Evolutionary conservation across 306 rosid genomes (phyloP), one percentile per base, ranked within the genome.

Genomic region (Abrus pulchellus): DNA sequence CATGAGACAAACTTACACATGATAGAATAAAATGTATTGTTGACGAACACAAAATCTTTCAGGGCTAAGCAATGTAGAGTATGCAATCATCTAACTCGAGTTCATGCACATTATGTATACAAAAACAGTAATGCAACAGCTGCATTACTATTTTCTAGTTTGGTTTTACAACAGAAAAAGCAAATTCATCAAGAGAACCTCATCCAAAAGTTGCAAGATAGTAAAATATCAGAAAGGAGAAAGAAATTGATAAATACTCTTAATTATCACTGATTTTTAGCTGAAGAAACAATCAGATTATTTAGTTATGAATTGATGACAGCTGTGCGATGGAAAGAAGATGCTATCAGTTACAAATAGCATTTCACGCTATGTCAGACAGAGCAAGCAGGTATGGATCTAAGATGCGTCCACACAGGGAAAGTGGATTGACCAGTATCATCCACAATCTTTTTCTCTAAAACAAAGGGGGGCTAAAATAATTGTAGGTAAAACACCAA

Each of bases 391-490:
- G n/a, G 68, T 10, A 50, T 57, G 29, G 57, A 57, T 12, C 34
- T 80, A 13, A 72, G 48, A 48, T 74, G 72, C 64, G 67, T 52
- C 29, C 45, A 66, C 28, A 49, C n/a, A 57, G 76, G 72, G 75
- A 73, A 40, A 52, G 60, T 20, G 76, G 57, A 79, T 68, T 28
- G 72, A 41, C 36, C 20, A 45, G 7, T 34, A 5, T 27, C 66
- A 65, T 44, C 20, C 45, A 47, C 69, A 34, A 53, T 5, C 3
- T 14, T 68, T 52, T 10, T 28, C 32, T 6, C 29, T 10, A 2
- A 55, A 27, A 20, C 20, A 28, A 68, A 68, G 57, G 49, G 7
- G 6, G 7, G 6, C 11, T 12, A 77, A 63, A 68, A 55, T 7
- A 62, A 5, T 32, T 27, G 52, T 47, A 45, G 41, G n/a, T 28